Conservation (phyloP, 257 asterid genomes). For the Gentiana macrophylla region DNA sequence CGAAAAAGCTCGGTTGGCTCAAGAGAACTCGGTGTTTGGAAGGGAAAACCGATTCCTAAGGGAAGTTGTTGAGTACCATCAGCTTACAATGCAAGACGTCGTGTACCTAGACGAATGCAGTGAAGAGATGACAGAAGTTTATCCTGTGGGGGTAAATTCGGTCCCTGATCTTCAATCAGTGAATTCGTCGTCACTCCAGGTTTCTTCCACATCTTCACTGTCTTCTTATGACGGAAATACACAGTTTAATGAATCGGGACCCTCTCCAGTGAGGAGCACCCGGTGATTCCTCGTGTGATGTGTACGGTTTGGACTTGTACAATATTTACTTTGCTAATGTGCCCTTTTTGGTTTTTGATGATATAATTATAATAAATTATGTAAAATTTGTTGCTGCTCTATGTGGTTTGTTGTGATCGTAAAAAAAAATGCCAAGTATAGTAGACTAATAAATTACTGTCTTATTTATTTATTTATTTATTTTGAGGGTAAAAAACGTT, state of each 20-base stretch:
- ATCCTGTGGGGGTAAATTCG: constrained; percentile 41
- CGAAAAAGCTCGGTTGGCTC: constrained; percentile 83
- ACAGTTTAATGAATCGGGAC: constrained; percentile 18
- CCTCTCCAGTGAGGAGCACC: constrained; percentile 9
- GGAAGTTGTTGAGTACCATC: constrained; percentile 92
- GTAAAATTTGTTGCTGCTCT: no score
- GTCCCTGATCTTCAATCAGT: constrained; percentile 21
- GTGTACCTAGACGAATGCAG: constrained; percentile 74
- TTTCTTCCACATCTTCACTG: constrained; percentile 30
- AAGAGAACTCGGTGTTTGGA: constrained; percentile 72
- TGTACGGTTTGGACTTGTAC: constrained; percentile 11
- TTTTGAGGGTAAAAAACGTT: no score
- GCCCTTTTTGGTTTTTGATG: constrained; percentile 1
- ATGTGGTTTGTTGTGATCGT: no score
- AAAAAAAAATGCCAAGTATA: no score
- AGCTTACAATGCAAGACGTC: constrained; percentile 78
- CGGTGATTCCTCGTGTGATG: constrained; percentile 8
- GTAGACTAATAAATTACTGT: no score
- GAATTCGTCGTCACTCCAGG: constrained; percentile 15
- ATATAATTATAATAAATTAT: no score
- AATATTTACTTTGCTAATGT: neutral
- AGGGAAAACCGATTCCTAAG: constrained; percentile 88
- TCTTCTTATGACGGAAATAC: constrained; percentile 37
- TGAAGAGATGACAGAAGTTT: constrained; percentile 69
- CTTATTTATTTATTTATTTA: no score